Percentiles rank a stretch among this genome's conserved stretches.
Conservation (phyloP, 2,329 filamentous ascomycete genomes). For the Coniochaeta sp. region DNA sequence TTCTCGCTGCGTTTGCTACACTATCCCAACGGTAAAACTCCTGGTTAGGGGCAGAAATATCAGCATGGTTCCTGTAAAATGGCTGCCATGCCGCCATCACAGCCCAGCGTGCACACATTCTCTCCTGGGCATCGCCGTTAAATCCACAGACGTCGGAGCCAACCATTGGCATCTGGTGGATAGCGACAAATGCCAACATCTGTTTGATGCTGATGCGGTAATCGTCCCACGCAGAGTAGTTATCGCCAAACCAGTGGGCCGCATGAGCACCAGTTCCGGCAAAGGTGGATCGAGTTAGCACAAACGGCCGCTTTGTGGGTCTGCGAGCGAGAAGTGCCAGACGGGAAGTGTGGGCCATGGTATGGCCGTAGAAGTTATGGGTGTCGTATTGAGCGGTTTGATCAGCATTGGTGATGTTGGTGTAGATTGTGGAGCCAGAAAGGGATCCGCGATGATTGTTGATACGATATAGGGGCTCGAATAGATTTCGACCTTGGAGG, state of each 20-base stretch:
- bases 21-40: constrained; percentile 63
- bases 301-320: constrained; percentile 54
- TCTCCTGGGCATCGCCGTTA: constrained; percentile 52
- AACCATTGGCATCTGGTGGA: constrained; percentile 58
- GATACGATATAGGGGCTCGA: constrained; percentile 57
- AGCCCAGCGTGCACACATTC: constrained; percentile 63
- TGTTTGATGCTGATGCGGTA: constrained; percentile 47
- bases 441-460: constrained; percentile 45
- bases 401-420: constrained; percentile 60
- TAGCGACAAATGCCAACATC: constrained; percentile 48
- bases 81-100: constrained; percentile 60
- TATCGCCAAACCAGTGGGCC: constrained; percentile 47
- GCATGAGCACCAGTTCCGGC: constrained; percentile 60
- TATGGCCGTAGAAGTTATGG: constrained; percentile 68
- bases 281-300: constrained; percentile 72
- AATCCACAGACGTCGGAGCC: constrained; percentile 69
- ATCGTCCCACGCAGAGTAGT: constrained; percentile 42
- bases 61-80: constrained; percentile 65
- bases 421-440: constrained; percentile 53
- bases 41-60: constrained; percentile 36
- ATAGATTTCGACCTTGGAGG: constrained; percentile 53
- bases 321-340: constrained; percentile 58
- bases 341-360: constrained; percentile 64
- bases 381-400: constrained; percentile 65
- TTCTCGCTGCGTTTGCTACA: constrained; percentile 51